Evolutionary conservation across 2,329 filamentous ascomycete species (phyloP).

Genomic region (Aspergillus fumigatiaffinis): DNA sequence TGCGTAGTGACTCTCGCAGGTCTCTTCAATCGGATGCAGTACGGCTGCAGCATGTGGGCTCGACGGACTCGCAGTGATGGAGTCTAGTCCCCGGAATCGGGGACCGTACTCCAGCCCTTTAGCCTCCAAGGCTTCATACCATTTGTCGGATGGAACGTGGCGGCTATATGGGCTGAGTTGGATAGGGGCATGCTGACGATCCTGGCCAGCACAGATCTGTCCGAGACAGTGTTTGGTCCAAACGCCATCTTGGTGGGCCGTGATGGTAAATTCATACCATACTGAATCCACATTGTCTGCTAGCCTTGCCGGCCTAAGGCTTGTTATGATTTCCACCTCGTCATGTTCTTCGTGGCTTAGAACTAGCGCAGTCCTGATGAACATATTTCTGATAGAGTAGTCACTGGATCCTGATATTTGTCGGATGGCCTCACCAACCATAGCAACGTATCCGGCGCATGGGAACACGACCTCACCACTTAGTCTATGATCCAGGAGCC

Average conservation of each 20-base stretch:
- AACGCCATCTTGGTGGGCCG: too few species aligned
- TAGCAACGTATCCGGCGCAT: slow-evolving; percentile 30
- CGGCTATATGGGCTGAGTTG: slow-evolving; percentile 5
- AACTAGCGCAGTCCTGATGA: too few species aligned
- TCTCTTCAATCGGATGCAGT: background rate
- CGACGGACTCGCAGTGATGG: background rate
- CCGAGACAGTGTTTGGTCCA: too few species aligned
- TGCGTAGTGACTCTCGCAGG: background rate
- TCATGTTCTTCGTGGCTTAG: too few species aligned
- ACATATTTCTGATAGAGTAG: too few species aligned
- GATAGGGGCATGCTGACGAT: background rate
- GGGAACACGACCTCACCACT: slow-evolving; percentile 29
- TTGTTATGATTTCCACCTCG: too few species aligned
- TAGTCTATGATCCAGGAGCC: slow-evolving; percentile 34
- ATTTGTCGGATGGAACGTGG: background rate
- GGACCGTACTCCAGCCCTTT: background rate
- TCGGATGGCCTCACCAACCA: slow-evolving; percentile 29
- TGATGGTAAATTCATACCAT: too few species aligned
- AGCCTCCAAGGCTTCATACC: background rate
- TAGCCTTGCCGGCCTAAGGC: too few species aligned
- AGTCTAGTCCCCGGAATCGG: background rate
- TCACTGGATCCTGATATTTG: background rate
- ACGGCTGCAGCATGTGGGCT: background rate
- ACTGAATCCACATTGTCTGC: too few species aligned
- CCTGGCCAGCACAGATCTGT: too few species aligned